A percentile compares a stretch with the other conserved stretches of the same genome.
These are phyloP conservation scores for Coniochaeta sp. DNA, from an alignment of 2,329 filamentous ascomycete species.

Conservation along the genomic window DNA sequence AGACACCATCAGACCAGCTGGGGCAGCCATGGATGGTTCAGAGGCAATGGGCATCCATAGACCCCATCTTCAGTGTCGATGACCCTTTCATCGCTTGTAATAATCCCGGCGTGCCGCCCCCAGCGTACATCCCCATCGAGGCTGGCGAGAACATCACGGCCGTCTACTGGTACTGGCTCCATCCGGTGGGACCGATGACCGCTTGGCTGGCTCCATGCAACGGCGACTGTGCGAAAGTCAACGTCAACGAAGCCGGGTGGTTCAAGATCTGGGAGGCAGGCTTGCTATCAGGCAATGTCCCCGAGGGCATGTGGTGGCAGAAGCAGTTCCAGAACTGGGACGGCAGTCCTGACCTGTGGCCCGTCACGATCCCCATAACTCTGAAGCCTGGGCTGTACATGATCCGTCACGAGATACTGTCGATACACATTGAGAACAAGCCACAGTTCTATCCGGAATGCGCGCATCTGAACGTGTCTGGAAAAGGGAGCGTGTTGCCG, in stretches of 20 bases:
- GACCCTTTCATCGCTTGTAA: slow-evolving; percentile 28
- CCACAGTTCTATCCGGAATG: slow-evolving; percentile 36
- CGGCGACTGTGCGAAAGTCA: slow-evolving; percentile 18
- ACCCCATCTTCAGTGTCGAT: slow-evolving; percentile 26
- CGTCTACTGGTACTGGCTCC: slow-evolving; percentile 33
- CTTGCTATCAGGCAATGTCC: slow-evolving; percentile 21
- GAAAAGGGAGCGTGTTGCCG: slow-evolving; percentile 18
- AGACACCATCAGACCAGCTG: slow-evolving; percentile 20
- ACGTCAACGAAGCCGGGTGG: slow-evolving; percentile 23
- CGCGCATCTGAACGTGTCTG: slow-evolving; percentile 26
- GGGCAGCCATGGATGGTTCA: slow-evolving; percentile 30
- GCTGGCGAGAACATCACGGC: slow-evolving; percentile 28
- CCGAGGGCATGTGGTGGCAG: slow-evolving; percentile 29
- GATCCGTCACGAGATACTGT: slow-evolving; percentile 44
- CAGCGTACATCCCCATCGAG: slow-evolving; percentile 26
- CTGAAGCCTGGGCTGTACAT: slow-evolving; percentile 40
- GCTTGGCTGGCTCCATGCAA: slow-evolving; percentile 28
- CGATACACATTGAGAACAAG: slow-evolving; percentile 38
- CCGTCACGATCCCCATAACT: slow-evolving; percentile 33
- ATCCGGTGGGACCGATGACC: slow-evolving; percentile 31
- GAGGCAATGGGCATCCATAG: slow-evolving; percentile 27
- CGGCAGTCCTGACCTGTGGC: slow-evolving; percentile 30
- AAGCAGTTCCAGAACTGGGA: slow-evolving; percentile 30
- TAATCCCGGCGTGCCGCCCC: slow-evolving; percentile 22
- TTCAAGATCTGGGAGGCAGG: slow-evolving; percentile 36